Base-by-base conservation (phyloP, 257 asterid species). In the Eucommia ulmoides region DNA sequence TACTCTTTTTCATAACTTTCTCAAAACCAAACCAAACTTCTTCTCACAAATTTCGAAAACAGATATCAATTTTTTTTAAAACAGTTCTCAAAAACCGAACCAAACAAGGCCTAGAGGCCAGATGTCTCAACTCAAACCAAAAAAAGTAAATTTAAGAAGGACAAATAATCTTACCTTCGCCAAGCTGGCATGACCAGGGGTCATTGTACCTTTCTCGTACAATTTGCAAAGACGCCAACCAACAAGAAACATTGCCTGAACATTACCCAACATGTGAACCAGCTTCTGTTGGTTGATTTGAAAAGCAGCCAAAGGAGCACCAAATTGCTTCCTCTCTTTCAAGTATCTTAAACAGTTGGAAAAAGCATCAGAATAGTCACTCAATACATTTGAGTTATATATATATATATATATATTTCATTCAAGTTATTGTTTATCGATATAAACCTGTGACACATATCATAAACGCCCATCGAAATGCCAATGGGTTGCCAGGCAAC, bases 361-460 rank as follows among this genome's bases (percentile, higher is more conserved):
- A n/a, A n/a, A n/a, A n/a, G n/a, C n/a, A n/a, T n/a, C n/a, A n/a
- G n/a, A n/a, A n/a, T n/a, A n/a, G n/a, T n/a, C n/a, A n/a, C n/a
- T n/a, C n/a, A n/a, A n/a, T n/a, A n/a, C n/a, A n/a, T n/a, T n/a
- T n/a, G n/a, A n/a, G n/a, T n/a, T n/a, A n/a, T n/a, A n/a, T n/a
- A n/a, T n/a, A n/a, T n/a, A n/a, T n/a, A n/a, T n/a, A n/a, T n/a
- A n/a, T n/a, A n/a, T n/a, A n/a, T n/a, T n/a, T n/a, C n/a, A n/a
- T n/a, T n/a, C n/a, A n/a, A n/a, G n/a, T n/a, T n/a, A n/a, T n/a
- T n/a, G n/a, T n/a, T n/a, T n/a, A n/a, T n/a, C n/a, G n/a, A n/a
- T n/a, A n/a, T n/a, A n/a, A n/a, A 91, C 99, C 99, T 79, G 77
- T 80, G 99, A 57, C 96, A 91, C 79, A 91, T 75, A 57, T 91